Evolutionary conservation across 1,284 basidiomycete genomes (phyloP), one percentile per base, ranked within the genome.

Genomic region (Apiotrichum porosum): DNA sequence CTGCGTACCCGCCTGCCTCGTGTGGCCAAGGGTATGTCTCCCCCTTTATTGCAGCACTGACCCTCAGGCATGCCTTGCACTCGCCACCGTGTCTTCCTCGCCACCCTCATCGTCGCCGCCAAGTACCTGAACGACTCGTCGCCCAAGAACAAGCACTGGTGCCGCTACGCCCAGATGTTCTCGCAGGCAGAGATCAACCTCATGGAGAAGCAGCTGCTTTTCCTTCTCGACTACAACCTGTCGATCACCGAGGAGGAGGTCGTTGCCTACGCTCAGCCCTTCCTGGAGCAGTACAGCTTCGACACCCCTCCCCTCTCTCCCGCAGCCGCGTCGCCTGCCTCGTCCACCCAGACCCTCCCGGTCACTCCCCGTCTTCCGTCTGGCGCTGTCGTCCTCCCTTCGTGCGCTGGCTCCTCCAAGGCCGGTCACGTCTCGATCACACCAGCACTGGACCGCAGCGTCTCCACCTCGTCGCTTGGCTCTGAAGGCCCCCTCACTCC

Each of bases 71-170:
- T 93, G 79, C 82, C 86, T 24, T 94, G 89, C 74, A 95, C 94
- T 12, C 83, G 90, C 39, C 94, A 97, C 72, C 86, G 94, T 46
- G 86, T 98, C 53, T 97, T 98, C 76, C 81, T 98, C 57, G 94
- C 94, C 24, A 85, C 88, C 0, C 84, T 98, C 65, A 97, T 98
- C 72, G 88, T 93, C 42, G 86, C 94, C 28, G 87, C 92, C 59
- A 98, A 98, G 77, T 97, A 97, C 75, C 82, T 97, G 68, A 97
- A 98, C 75, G 93, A 97, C 76, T 89, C 88, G 22, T 86, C 86
- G 37, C 88, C 89, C 15, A 97, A 94, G 80, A 97, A 97, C 78
- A 83, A 83, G 74, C 90, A 97, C 77, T 97, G 92, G 92, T 68
- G 69, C 43, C 65, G 74, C 50, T 90, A 93, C 72, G 86, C 84